A percentile compares a stretch with the other conserved stretches of the same genome.
Evolutionary conservation across 2,329 filamentous ascomycete genomes (phyloP).

Genomic region (Alternaria sp.): DNA sequence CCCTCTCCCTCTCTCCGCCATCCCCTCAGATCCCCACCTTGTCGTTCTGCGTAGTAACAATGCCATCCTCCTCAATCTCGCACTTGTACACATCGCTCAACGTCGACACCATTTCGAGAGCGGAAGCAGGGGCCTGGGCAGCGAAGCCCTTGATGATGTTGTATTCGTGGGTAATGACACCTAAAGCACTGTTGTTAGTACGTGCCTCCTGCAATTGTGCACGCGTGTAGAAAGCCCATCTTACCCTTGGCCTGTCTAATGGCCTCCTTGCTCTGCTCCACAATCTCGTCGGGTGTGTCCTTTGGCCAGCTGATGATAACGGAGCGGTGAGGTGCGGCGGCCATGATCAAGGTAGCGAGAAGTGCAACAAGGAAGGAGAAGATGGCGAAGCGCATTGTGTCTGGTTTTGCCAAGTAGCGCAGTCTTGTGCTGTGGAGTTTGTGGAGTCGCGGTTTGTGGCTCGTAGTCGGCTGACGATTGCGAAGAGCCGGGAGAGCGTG

Average conservation of each 20-base stretch:
- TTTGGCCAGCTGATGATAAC: conserved; percentile 82
- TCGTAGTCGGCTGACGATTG: not conserved
- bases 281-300: conserved; percentile 71
- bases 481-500: not conserved
- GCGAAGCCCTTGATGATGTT: conserved; percentile 75
- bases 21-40: conserved; percentile 10
- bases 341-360: conserved; percentile 69
- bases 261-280: conserved; percentile 75
- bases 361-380: conserved; percentile 66
- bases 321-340: conserved; percentile 68
- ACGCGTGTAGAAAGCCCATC: not conserved
- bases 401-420: not conserved
- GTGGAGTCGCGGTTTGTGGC: not conserved
- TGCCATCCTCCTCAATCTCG: conserved; percentile 79
- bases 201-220: not conserved
- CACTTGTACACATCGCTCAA: conserved; percentile 69
- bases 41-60: conserved; percentile 60
- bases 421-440: not conserved
- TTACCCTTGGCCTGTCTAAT: conserved; percentile 74
- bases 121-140: conserved; percentile 74
- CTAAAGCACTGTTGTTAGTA: conserved; percentile 49
- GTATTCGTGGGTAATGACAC: conserved; percentile 76
- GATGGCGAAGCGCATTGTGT: conserved; percentile 72
- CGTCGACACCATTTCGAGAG: conserved; percentile 72
- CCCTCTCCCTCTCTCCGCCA: not conserved